Evolutionary conservation across 148 eudicot genomes (phyloP), one percentile per base, ranked within the genome.

Genomic region (Rhododendron ovatum): DNA sequence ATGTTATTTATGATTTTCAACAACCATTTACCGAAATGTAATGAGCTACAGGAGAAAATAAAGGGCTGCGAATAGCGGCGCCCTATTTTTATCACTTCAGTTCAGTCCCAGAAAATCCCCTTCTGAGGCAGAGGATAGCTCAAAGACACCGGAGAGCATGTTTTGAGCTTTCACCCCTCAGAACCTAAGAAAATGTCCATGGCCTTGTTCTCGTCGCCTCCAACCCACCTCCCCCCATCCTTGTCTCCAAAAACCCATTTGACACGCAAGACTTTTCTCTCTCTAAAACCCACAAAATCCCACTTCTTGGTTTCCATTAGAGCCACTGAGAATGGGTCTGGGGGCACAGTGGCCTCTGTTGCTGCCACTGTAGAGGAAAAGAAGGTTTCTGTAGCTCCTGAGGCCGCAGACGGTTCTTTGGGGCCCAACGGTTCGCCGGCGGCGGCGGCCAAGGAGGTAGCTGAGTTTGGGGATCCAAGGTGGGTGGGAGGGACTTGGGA

Each of bases 401-500:
- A 84, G 87, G 47, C 85, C 7, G 87, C 71, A 1, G 91, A 86
- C 59, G 88, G 63, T 13, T 63, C 84, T 81, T 79, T 89, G 78
- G 90, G 85, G 61, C 75, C 89, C 33, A 92, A 91, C 45, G 92
- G 92, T 30, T 88, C 91, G 13, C 80, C 18, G 37, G 35, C 39
- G 75, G 4, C 86, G 20, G 37, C 83, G 14, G 55, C 76, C 11
- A 18, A 63, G 37, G 45, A 84, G 63, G 87, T 65, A 77, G 85
- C 30, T 55, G 91, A 92, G 71, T 95, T 90, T 87, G 84, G 86
- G 86, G 90, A 96, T 35, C 84, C 90, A n/a, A 93, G 84, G 84
- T 96, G 99, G 99, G 95, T 92, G 53, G 91, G 86, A 47, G 99
- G 98, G 69, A 95, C 91, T 86, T 96, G 99, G 99, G 98, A 96